Evolutionary conservation across 2,329 filamentous ascomycete genomes (phyloP).

Genomic region (Coniochaeta sp.): DNA sequence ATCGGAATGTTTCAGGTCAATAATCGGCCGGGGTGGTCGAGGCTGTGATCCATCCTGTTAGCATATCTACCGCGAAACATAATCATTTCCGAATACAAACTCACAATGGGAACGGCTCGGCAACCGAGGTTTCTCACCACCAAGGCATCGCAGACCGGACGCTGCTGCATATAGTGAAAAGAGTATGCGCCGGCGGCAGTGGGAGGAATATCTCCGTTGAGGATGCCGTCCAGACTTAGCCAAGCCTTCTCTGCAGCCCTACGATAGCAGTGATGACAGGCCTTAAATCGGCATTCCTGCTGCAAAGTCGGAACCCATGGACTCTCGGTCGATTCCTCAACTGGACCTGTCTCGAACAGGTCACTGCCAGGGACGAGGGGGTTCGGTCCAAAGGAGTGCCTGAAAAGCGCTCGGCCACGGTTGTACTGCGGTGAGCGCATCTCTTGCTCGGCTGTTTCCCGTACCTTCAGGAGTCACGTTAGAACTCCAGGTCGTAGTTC

Average conservation of each 20-base stretch:
- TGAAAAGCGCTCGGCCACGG: background rate
- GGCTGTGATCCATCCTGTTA: background rate
- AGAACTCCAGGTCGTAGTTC: background rate
- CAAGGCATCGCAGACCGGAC: slow-evolving; percentile 34
- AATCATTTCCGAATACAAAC: slow-evolving; percentile 3
- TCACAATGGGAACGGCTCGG: slow-evolving; percentile 28
- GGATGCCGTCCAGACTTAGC: slow-evolving; percentile 42
- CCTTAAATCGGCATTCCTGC: slow-evolving; percentile 41
- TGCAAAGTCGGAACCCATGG: slow-evolving; percentile 17
- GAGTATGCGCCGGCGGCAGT: slow-evolving; percentile 44
- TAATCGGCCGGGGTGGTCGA: background rate
- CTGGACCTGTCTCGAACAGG: background rate
- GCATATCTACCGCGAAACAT: background rate
- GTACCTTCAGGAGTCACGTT: background rate
- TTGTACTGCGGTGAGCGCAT: background rate
- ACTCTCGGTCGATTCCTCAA: background rate
- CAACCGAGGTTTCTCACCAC: slow-evolving; percentile 32
- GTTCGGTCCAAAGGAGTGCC: background rate
- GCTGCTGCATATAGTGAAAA: slow-evolving; percentile 34
- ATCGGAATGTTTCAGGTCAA: background rate
- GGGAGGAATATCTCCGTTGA: slow-evolving; percentile 40
- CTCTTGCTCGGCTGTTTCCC: background rate
- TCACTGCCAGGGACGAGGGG: background rate
- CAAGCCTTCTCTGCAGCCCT: slow-evolving; percentile 33
- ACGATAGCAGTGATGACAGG: slow-evolving; percentile 42